A percentile compares a stretch with the other conserved stretches of the same genome.
Conservation (phyloP, 2,329 filamentous ascomycete genomes). For the Graphium sp. region DNA sequence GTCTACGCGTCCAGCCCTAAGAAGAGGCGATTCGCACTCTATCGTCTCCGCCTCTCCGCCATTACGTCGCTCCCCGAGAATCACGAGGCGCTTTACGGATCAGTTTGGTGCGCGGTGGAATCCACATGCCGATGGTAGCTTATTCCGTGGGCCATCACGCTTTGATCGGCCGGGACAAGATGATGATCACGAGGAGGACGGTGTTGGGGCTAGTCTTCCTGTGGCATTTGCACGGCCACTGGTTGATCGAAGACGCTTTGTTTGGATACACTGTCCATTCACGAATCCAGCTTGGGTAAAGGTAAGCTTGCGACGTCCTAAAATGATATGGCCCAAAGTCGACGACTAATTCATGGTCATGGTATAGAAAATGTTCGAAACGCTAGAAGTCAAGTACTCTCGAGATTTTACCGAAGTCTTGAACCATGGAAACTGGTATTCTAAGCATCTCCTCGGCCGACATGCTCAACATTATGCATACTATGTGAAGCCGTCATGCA, state of each 20-base stretch:
- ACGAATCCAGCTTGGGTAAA: conserved; percentile 43
- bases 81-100: conserved; percentile 2
- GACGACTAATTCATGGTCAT: too few species aligned
- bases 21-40: too few species aligned
- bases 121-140: too few species aligned
- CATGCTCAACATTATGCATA: conserved; percentile 31
- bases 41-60: too few species aligned
- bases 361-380: conserved; percentile 25
- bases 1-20: too few species aligned
- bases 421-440: conserved; percentile 28
- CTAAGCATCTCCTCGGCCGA: conserved; percentile 27
- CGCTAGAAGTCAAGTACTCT: conserved; percentile 18
- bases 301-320: conserved; percentile 18
- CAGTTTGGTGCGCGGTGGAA: conserved; percentile 3
- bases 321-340: too few species aligned
- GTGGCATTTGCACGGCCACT: conserved; percentile 15
- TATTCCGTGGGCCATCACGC: too few species aligned
- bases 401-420: conserved; percentile 21
- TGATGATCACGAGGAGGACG: too few species aligned
- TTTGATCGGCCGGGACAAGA: too few species aligned
- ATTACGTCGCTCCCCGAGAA: too few species aligned
- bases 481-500: conserved; percentile 29
- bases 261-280: conserved; percentile 40
- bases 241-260: conserved; percentile 21
- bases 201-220: conserved; percentile 12